phyloP scores from a whole-genome alignment of 352 stramenopile genomes.

The Phytophthora nicotianae region DNA sequence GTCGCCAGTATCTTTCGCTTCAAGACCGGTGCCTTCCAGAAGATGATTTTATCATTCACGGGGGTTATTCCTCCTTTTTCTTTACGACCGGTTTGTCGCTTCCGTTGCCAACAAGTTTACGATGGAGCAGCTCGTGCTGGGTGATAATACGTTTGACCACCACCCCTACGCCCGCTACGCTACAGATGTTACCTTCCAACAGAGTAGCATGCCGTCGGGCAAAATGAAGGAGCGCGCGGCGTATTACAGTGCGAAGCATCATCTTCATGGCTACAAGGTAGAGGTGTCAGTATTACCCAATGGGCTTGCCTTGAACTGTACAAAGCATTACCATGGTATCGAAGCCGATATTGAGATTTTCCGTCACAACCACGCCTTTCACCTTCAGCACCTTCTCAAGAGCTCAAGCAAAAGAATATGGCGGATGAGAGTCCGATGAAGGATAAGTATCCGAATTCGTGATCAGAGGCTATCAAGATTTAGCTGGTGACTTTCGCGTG shows the following conservation, averaged over 20 bases:
- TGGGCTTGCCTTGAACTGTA: background rate
- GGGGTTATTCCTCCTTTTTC: background rate
- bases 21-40: background rate
- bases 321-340: background rate
- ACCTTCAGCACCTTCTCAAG: background rate
- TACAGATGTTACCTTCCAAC: background rate
- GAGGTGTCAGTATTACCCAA: background rate
- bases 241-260: background rate
- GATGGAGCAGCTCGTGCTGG: background rate
- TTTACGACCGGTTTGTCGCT: background rate
- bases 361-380: background rate
- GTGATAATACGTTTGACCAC: background rate
- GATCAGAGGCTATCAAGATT: background rate
- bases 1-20: background rate
- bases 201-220: background rate
- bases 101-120: background rate
- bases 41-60: background rate
- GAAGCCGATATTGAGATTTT: background rate
- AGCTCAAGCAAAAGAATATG: background rate
- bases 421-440: background rate
- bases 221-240: background rate
- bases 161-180: background rate
- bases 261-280: background rate
- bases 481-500: background rate
- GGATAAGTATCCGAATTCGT: background rate